Conservation (phyloP, 352 stramenopile species). For the Phytopythium mirpurense region DNA sequence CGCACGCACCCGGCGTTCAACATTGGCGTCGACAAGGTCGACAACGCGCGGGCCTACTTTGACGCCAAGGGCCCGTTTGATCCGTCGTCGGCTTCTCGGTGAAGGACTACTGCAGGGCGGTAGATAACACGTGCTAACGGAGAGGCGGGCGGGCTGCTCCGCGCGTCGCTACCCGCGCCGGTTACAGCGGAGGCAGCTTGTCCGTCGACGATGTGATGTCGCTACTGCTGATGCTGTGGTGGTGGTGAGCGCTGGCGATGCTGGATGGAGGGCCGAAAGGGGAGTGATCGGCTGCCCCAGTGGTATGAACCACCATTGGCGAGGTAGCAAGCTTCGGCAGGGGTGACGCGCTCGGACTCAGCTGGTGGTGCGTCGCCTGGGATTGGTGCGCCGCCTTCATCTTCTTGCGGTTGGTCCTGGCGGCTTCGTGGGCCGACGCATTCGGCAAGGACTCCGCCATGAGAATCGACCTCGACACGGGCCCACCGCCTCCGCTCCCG, state of each 20-base stretch:
- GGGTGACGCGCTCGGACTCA: constrained; percentile 22
- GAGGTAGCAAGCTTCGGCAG: constrained; percentile 43
- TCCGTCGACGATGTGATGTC: constrained; percentile 21
- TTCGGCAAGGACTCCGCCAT: constrained; percentile 23
- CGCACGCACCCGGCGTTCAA: constrained; percentile 92
- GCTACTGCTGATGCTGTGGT: constrained; percentile 6
- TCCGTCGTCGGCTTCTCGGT: constrained; percentile 14
- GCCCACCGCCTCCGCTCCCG: constrained; percentile 1
- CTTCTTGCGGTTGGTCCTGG: constrained; percentile 38
- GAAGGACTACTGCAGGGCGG: constrained; percentile 6
- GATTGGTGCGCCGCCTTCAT: constrained; percentile 12
- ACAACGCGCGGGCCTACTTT: constrained; percentile 65
- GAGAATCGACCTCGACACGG: constrained; percentile 47
- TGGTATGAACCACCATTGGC: constrained; percentile 26
- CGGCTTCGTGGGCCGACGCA: constrained; percentile 9
- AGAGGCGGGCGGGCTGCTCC: no score
- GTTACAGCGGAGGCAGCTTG: constrained; percentile 43
- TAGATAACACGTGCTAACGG: constrained; percentile 5
- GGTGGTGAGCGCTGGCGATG: constrained; percentile 2
- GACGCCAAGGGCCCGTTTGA: constrained; percentile 46
- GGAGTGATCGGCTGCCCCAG: constrained; percentile 5
- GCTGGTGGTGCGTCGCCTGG: constrained; percentile 11
- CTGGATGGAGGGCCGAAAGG: not conserved
- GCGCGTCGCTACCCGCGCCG: not conserved
- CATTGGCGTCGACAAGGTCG: constrained; percentile 85